Percentiles rank a stretch among this genome's conserved stretches.
Evolutionary conservation across 2,329 filamentous ascomycete species (phyloP).

Genomic region (Aspergillus puulaauensis): DNA sequence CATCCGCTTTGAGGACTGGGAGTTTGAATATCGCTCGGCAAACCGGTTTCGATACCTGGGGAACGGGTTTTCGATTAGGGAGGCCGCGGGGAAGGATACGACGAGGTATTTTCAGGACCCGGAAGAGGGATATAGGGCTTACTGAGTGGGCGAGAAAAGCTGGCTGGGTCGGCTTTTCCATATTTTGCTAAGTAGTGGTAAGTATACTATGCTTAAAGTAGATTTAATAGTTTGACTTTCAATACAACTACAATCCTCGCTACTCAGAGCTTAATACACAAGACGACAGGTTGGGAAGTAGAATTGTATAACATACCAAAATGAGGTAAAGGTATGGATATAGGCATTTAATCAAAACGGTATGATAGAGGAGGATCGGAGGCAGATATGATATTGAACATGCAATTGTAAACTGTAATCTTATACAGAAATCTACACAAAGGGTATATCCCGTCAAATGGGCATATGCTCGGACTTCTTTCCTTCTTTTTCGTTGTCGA

Average conservation of each 20-base stretch:
- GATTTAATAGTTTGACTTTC: too few relatives aligned
- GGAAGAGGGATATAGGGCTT: too few relatives aligned
- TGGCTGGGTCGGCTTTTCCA: too few relatives aligned
- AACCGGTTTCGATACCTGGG: constrained; percentile 10
- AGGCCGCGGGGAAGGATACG: background rate
- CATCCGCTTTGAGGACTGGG: constrained; percentile 1
- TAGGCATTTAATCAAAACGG: background rate
- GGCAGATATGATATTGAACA: background rate
- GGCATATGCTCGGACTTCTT: background rate
- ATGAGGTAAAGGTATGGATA: too few relatives aligned
- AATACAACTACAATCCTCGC: too few relatives aligned
- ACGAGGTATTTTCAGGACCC: background rate
- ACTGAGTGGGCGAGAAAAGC: too few relatives aligned
- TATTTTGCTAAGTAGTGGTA: too few relatives aligned
- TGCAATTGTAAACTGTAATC: background rate
- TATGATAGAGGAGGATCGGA: background rate
- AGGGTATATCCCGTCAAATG: constrained; percentile 5
- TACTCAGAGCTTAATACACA: too few relatives aligned
- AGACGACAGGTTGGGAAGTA: too few relatives aligned
- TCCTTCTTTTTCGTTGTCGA: background rate
- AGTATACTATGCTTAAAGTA: too few relatives aligned
- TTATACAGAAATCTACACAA: constrained; percentile 1
- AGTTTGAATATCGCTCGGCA: background rate
- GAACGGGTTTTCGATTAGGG: background rate
- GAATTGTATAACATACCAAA: too few relatives aligned